These are phyloP conservation scores for Geosmithia morbida DNA, from an alignment of 2,329 filamentous ascomycete genomes.

Conservation along the genomic window DNA sequence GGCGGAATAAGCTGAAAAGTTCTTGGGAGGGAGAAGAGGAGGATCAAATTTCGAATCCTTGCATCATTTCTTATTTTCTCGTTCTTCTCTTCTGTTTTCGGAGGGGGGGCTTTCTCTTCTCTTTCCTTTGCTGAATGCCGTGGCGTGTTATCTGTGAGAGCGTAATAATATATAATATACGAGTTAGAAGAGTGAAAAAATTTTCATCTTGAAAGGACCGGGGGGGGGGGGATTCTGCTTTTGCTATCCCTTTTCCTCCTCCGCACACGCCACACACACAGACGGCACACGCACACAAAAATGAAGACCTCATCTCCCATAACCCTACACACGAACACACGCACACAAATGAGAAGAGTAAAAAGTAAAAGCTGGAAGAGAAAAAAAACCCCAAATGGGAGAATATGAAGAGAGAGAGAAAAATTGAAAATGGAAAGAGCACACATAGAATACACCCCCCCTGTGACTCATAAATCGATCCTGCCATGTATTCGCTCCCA, in stretches of 20 bases:
- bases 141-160: too few relatives aligned
- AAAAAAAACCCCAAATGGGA: too few relatives aligned
- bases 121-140: too few relatives aligned
- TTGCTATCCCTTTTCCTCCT: not conserved
- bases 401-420: too few relatives aligned
- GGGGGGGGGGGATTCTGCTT: not conserved
- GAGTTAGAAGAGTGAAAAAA: not conserved
- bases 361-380: not conserved
- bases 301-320: not conserved
- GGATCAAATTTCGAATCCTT: not conserved
- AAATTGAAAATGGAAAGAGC: slow-evolving; percentile 2
- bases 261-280: not conserved
- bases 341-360: not conserved
- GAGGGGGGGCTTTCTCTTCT: too few relatives aligned
- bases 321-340: not conserved
- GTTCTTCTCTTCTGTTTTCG: too few relatives aligned
- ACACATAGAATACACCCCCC: slow-evolving; percentile 1
- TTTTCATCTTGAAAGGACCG: not conserved
- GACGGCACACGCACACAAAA: not conserved
- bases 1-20: not conserved
- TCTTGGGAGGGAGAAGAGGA: not conserved
- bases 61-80: too few relatives aligned
- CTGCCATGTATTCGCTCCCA: slow-evolving; percentile 6
- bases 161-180: not conserved
- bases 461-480: not conserved